Conservation (phyloP, 2,329 filamentous ascomycete species). For the Pseudogymnoascus sp. region DNA sequence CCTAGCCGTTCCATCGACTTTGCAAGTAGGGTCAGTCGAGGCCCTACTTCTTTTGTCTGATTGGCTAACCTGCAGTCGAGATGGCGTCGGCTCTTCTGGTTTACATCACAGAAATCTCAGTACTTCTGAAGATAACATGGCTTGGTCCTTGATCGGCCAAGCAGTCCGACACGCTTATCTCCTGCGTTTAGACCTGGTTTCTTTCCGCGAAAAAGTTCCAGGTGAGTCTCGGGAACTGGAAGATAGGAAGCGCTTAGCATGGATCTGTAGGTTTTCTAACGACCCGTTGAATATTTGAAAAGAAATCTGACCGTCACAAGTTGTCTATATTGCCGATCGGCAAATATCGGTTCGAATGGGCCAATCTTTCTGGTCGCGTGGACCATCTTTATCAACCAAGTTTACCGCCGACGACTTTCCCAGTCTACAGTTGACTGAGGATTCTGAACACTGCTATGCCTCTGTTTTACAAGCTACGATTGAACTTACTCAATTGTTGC, state of each 20-base stretch:
- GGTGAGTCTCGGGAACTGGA: background rate
- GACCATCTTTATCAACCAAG: constrained; percentile 17
- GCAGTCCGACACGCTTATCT: constrained; percentile 22
- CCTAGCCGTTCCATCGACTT: constrained; percentile 16
- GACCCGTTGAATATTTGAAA: background rate
- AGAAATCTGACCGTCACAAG: constrained; percentile 10
- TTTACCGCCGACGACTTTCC: constrained; percentile 20
- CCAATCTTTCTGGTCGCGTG: constrained; percentile 23
- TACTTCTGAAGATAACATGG: constrained; percentile 19
- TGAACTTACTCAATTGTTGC: constrained; percentile 19
- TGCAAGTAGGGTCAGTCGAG: constrained; percentile 17
- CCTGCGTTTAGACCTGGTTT: constrained; percentile 18
- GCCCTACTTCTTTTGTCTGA: constrained; percentile 21
- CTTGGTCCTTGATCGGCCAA: constrained; percentile 22
- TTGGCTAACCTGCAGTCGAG: constrained; percentile 19
- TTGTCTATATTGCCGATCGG: constrained; percentile 19
- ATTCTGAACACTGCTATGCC: constrained; percentile 11
- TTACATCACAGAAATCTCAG: background rate
- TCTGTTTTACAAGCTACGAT: constrained; percentile 17
- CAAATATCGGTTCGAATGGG: constrained; percentile 23
- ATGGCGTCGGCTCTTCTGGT: background rate
- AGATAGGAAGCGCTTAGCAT: background rate
- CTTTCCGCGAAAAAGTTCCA: constrained; percentile 15
- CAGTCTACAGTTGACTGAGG: constrained; percentile 10
- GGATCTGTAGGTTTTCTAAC: background rate